Evolutionary conservation across 345 rosid species (phyloP).

Genomic region (Laguncularia racemosa): DNA sequence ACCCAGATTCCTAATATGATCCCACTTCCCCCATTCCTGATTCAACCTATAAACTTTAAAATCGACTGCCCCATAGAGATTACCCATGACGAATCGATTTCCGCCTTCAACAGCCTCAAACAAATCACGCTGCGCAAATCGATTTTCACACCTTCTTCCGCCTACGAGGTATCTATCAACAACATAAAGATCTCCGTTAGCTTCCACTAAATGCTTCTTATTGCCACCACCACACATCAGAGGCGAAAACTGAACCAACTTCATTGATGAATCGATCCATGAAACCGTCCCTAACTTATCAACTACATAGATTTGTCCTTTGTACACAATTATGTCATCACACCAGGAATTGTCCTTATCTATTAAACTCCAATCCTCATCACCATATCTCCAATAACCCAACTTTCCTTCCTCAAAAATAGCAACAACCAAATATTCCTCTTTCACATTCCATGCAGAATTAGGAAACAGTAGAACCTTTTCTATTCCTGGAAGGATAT

Average conservation of each 20-base stretch:
- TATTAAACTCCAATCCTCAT: conserved; percentile 12
- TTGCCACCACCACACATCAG: conserved; percentile 13
- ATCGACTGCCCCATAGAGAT: not conserved
- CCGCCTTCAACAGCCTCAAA: no score
- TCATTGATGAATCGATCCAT: conserved; percentile 14
- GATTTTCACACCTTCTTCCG: not conserved
- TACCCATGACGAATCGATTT: no score
- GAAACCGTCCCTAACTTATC: conserved; percentile 8
- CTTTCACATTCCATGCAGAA: not conserved
- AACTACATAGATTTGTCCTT: conserved; percentile 16
- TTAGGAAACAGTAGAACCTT: conserved; percentile 8
- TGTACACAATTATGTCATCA: conserved; percentile 7
- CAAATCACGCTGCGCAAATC: no score
- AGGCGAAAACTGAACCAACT: conserved; percentile 5
- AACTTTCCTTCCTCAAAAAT: conserved; percentile 7
- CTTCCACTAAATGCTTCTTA: conserved; percentile 16
- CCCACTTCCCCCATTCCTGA: conserved; percentile 29
- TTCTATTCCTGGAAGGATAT: not conserved
- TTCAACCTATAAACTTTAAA: conserved; percentile 32
- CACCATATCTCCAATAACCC: conserved; percentile 13
- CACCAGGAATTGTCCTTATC: not conserved
- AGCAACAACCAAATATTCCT: not conserved
- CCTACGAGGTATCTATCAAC: conserved; percentile 7
- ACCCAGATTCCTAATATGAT: conserved; percentile 20
- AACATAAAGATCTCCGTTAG: conserved; percentile 9